Evolutionary conservation across 441 rosid genomes (phyloP).

Genomic region (Adansonia gregorii): DNA sequence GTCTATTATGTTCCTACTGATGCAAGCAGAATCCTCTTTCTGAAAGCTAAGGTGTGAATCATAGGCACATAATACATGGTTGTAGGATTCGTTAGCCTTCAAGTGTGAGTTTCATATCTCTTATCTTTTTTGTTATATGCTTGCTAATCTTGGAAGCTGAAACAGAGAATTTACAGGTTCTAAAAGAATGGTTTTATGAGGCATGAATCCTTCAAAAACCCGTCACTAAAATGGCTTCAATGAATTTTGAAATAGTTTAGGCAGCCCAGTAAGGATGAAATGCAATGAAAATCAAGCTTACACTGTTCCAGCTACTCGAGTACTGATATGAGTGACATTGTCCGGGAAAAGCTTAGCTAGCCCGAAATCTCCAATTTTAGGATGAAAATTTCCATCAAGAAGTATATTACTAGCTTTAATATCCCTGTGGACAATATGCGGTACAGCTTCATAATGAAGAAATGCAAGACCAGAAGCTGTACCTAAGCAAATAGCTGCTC

Average conservation of each 20-base stretch:
- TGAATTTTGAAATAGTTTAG: neutral
- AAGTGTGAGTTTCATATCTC: neutral
- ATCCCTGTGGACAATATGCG: slow-evolving; percentile 70
- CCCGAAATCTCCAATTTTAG: slow-evolving; percentile 78
- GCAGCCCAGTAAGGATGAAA: slow-evolving; percentile 24
- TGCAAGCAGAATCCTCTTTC: no score
- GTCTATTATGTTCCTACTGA: no score
- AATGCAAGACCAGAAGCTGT: slow-evolving; percentile 65
- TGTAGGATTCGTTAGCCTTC: neutral
- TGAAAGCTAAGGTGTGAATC: neutral
- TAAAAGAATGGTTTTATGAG: neutral
- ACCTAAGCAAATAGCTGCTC: slow-evolving; percentile 64
- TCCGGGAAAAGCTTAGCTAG: slow-evolving; percentile 77
- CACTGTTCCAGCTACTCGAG: slow-evolving; percentile 82
- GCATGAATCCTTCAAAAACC: neutral
- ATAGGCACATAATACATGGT: neutral
- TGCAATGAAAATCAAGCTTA: slow-evolving; percentile 39
- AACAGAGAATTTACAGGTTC: neutral
- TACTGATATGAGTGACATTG: slow-evolving; percentile 71
- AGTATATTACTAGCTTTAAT: slow-evolving; percentile 76
- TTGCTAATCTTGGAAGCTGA: neutral
- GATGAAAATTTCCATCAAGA: slow-evolving; percentile 55
- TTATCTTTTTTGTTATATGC: neutral
- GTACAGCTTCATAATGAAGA: slow-evolving; percentile 63
- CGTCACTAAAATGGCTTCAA: neutral